These are phyloP conservation scores for Yamadazyma diospyri DNA, from an alignment of 1,139 yeast genomes.

Conservation along the genomic window DNA sequence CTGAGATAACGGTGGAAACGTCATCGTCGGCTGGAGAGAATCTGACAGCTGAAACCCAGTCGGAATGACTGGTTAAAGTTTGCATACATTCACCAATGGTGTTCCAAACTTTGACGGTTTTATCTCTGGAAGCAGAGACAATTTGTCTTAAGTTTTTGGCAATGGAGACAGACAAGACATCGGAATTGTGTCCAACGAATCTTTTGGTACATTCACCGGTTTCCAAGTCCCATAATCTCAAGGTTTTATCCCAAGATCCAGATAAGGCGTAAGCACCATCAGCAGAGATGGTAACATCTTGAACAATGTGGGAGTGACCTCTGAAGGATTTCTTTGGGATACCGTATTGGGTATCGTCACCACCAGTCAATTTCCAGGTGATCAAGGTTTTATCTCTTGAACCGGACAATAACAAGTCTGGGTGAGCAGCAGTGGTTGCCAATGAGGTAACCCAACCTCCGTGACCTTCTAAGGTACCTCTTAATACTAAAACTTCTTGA, in stretches of 20 bases:
- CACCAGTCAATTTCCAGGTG: conserved; percentile 97
- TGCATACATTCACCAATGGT: conserved; percentile 97
- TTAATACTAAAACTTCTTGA: conserved; percentile 96
- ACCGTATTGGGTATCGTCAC: conserved; percentile 95
- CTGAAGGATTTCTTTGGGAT: conserved; percentile 95
- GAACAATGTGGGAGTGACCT: conserved; percentile 99
- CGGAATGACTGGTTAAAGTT: conserved; percentile 93
- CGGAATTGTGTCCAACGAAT: conserved; percentile 98
- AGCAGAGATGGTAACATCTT: conserved; percentile 96
- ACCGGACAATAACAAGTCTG: conserved; percentile 96
- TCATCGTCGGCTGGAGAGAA: conserved; percentile 74
- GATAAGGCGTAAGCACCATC: conserved; percentile 98
- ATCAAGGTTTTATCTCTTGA: conserved; percentile 98
- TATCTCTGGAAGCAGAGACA: conserved; percentile 98
- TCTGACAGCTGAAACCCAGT: conserved; percentile 99
- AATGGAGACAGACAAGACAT: conserved; percentile 95
- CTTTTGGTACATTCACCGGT: conserved; percentile 94
- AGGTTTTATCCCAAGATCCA: conserved; percentile 99
- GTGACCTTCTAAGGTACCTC: conserved; percentile 97
- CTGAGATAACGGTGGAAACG: conserved; percentile 83
- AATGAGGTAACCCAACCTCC: conserved; percentile 94
- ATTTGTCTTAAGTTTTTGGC: conserved; percentile 97
- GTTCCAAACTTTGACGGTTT: conserved; percentile 99
- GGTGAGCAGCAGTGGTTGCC: conserved; percentile 98
- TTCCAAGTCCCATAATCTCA: conserved; percentile 97